phyloP scores from a whole-genome alignment of 768 basidiomycete species.

The Lepiota venenata region DNA sequence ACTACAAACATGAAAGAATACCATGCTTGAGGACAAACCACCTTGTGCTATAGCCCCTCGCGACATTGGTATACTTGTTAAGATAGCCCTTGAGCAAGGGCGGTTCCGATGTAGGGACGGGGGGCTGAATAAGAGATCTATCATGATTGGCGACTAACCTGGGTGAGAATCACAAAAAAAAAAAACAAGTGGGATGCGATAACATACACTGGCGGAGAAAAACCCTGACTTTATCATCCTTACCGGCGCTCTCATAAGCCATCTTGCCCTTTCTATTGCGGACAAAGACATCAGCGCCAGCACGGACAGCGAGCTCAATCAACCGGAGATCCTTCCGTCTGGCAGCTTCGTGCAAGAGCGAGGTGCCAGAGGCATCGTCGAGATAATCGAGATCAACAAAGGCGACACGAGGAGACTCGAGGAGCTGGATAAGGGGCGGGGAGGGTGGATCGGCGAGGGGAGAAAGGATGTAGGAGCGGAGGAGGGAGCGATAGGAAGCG shows the following conservation, averaged over 20 bases:
- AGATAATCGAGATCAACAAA: slow-evolving; percentile 78
- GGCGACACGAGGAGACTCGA: slow-evolving; percentile 64
- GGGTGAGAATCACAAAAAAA: not conserved
- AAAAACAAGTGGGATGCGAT: not conserved
- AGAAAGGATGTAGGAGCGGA: slow-evolving; percentile 73
- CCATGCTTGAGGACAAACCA: slow-evolving; percentile 93
- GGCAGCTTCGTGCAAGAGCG: slow-evolving; percentile 86
- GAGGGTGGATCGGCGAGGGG: slow-evolving; percentile 36
- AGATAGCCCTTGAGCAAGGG: slow-evolving; percentile 72
- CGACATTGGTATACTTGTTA: slow-evolving; percentile 92
- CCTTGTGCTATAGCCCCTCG: slow-evolving; percentile 81
- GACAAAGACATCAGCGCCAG: slow-evolving; percentile 88
- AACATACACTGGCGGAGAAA: slow-evolving; percentile 81
- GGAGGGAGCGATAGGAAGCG: slow-evolving; percentile 68
- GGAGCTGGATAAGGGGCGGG: slow-evolving; percentile 48
- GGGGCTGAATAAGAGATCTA: slow-evolving; percentile 56
- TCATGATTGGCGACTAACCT: slow-evolving; percentile 70
- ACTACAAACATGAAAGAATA: slow-evolving; percentile 71
- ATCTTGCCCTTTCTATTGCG: slow-evolving; percentile 71
- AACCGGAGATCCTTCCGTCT: slow-evolving; percentile 74
- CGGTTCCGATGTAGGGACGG: slow-evolving; percentile 43
- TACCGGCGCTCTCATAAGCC: slow-evolving; percentile 65
- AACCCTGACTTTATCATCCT: slow-evolving; percentile 77
- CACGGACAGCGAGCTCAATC: slow-evolving; percentile 79
- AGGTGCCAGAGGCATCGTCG: slow-evolving; percentile 73